Evolutionary conservation across 768 basidiomycete genomes (phyloP).

Genomic region (Roridomyces roridus): DNA sequence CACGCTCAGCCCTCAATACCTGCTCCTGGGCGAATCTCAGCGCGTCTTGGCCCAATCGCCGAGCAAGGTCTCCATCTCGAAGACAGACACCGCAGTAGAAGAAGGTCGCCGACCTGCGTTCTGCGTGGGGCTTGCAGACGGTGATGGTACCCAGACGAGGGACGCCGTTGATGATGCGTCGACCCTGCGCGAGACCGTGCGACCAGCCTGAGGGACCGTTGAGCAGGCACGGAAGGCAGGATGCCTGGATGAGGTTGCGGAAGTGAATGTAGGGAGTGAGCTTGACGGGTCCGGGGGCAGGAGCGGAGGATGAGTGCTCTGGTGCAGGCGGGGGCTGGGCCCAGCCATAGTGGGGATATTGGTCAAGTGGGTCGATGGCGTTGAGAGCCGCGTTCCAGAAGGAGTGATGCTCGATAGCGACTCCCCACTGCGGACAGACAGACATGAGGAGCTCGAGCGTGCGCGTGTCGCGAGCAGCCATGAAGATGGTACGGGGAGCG

Average conservation of each 20-base stretch:
- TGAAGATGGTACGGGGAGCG: not conserved
- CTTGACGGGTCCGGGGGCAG: slow-evolving; percentile 40
- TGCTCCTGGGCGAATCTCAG: slow-evolving; percentile 23
- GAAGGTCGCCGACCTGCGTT: slow-evolving; percentile 60
- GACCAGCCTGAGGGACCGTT: slow-evolving; percentile 57
- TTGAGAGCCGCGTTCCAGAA: slow-evolving; percentile 5
- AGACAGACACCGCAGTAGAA: slow-evolving; percentile 72
- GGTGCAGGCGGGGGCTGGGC: not conserved
- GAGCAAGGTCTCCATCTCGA: slow-evolving; percentile 59
- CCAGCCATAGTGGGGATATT: slow-evolving; percentile 1
- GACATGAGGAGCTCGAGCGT: slow-evolving; percentile 10
- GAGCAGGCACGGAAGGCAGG: slow-evolving; percentile 74
- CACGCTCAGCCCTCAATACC: not conserved
- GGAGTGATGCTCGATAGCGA: slow-evolving; percentile 9
- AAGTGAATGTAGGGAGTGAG: slow-evolving; percentile 66
- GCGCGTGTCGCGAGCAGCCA: slow-evolving; percentile 8
- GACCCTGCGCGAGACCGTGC: slow-evolving; percentile 57
- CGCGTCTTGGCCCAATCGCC: slow-evolving; percentile 23
- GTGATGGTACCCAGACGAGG: slow-evolving; percentile 47
- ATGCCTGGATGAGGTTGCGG: slow-evolving; percentile 57
- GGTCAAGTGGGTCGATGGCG: slow-evolving; percentile 5
- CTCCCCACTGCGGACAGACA: slow-evolving; percentile 18
- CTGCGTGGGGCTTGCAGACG: slow-evolving; percentile 67
- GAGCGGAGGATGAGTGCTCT: slow-evolving; percentile 24
- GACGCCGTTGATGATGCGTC: slow-evolving; percentile 46